Conservation (phyloP, 192 early-diverging fungal genomes). For the Rhizophagus clarus region DNA sequence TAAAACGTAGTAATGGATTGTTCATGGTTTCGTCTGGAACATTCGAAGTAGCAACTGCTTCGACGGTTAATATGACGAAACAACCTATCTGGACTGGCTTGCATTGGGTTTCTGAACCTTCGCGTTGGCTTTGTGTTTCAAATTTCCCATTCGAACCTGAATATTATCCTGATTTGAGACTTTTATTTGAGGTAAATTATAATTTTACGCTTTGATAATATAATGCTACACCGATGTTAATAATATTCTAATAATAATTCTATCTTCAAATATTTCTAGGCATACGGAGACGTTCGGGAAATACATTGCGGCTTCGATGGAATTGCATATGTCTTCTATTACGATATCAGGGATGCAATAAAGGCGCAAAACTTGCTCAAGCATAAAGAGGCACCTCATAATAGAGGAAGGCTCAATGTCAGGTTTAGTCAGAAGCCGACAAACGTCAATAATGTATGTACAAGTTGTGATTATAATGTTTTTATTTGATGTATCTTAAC, state of each 20-base stretch:
- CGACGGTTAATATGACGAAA: neutral
- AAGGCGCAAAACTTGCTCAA: neutral
- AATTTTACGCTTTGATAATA: neutral
- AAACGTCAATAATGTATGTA: neutral
- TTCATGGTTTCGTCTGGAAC: neutral
- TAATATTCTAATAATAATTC: neutral
- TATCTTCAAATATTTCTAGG: neutral
- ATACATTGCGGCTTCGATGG: conserved; percentile 8
- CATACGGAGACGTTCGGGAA: conserved; percentile 1
- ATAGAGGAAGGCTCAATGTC: neutral
- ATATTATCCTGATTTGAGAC: neutral
- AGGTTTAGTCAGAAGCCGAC: neutral
- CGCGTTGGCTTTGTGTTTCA: conserved; percentile 10
- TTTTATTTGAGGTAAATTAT: neutral
- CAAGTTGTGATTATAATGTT: neutral
- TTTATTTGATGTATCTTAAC: neutral
- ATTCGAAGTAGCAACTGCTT: neutral
- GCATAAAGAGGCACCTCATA: conserved; percentile 1
- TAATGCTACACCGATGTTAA: too few species aligned
- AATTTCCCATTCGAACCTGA: conserved; percentile 6
- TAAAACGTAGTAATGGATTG: neutral
- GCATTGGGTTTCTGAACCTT: conserved; percentile 11
- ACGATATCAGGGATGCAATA: conserved; percentile 23
- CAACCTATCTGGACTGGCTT: neutral
- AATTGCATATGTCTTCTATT: conserved; percentile 15